These are phyloP conservation scores for Agapanthus africanus DNA, from an alignment of 106 monocot species.

Conservation along the genomic window DNA sequence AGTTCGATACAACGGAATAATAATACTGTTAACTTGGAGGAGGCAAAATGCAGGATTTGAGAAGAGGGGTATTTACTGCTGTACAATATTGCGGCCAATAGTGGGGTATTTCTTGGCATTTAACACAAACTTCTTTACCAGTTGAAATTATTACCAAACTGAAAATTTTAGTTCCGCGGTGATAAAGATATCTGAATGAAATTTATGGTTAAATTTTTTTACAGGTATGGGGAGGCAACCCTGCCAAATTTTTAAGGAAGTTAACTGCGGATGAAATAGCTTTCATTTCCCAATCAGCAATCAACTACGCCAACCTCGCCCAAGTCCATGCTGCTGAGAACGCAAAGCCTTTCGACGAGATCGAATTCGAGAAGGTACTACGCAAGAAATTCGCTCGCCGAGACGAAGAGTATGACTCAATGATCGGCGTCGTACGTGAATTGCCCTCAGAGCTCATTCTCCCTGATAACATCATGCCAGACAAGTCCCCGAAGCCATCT, in stretches of 20 bases:
- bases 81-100: no score
- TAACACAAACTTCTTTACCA: no score
- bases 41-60: no score
- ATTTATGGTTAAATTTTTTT: not conserved
- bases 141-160: no score
- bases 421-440: constrained; percentile 68
- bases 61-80: no score
- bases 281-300: constrained; percentile 72
- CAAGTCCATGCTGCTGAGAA: constrained; percentile 88
- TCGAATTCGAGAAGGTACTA: constrained; percentile 79
- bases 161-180: no score
- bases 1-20: no score
- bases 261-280: constrained; percentile 83
- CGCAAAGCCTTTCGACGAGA: constrained; percentile 75
- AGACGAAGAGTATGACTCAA: constrained; percentile 82
- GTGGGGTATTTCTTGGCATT: no score
- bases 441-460: constrained; percentile 64
- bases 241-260: constrained; percentile 82
- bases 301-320: constrained; percentile 72
- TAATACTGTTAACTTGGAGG: no score
- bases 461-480: constrained; percentile 59
- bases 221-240: constrained; percentile 96
- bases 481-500: constrained; percentile 43
- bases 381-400: constrained; percentile 75
- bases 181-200: not conserved